Percentiles rank a stretch among this genome's conserved stretches.
phyloP scores from a whole-genome alignment of 2,329 filamentous ascomycete genomes.

The Hypoxylon sp. region DNA sequence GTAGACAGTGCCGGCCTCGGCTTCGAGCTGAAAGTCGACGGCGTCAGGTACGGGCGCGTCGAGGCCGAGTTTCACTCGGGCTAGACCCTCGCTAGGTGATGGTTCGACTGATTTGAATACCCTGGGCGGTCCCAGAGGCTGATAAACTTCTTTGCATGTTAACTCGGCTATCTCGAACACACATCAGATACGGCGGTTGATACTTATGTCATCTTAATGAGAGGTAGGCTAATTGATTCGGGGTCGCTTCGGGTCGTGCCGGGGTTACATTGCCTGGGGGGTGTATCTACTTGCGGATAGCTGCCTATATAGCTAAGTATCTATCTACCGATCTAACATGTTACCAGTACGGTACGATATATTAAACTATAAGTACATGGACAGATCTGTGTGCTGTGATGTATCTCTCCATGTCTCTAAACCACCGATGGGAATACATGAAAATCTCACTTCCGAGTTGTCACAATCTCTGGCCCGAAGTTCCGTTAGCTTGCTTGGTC shows the following conservation, averaged over 20 bases:
- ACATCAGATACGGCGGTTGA: neutral
- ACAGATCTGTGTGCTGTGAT: neutral
- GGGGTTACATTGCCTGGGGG: constrained; percentile 1
- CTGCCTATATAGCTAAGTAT: neutral
- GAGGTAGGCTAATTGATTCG: neutral
- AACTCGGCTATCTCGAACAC: too few relatives aligned
- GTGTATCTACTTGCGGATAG: constrained; percentile 3
- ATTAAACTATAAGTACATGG: neutral
- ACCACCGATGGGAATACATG: neutral
- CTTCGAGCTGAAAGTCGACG: constrained; percentile 84
- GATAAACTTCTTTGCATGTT: too few relatives aligned
- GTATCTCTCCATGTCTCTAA: neutral
- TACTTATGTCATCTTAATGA: neutral
- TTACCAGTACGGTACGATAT: neutral
- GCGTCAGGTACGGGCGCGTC: constrained; percentile 79
- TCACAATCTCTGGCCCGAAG: neutral
- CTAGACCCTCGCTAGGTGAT: neutral
- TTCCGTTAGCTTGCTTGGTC: neutral
- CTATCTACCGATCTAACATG: neutral
- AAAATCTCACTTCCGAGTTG: neutral
- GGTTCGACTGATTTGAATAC: neutral
- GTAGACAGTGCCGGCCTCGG: constrained; percentile 81
- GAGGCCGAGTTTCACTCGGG: constrained; percentile 79
- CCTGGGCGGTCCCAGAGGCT: too few relatives aligned
- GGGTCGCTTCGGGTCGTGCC: constrained; percentile 2